A percentile compares a stretch with the other conserved stretches of the same genome.
These are phyloP conservation scores for Psilocybe subaeruginosa DNA, from an alignment of 768 basidiomycete genomes.

Conservation along the genomic window DNA sequence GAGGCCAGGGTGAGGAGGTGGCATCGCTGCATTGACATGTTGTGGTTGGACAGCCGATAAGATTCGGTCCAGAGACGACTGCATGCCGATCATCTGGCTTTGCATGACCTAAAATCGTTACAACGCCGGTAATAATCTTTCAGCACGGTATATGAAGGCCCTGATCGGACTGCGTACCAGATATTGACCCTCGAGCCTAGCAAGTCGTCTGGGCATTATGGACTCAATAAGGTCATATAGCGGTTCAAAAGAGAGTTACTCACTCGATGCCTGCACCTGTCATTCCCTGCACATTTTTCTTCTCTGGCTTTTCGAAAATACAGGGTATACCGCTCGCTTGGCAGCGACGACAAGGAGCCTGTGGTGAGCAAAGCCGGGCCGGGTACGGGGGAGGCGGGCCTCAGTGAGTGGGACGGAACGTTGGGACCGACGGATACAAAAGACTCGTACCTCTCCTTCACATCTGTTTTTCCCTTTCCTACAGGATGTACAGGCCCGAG, in stretches of 20 bases:
- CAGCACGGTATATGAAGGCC: neutral
- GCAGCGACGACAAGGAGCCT: constrained; percentile 92
- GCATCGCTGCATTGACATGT: constrained; percentile 31
- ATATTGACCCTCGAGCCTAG: constrained; percentile 86
- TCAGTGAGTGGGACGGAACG: constrained; percentile 56
- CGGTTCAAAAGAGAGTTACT: constrained; percentile 29
- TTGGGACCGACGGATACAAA: constrained; percentile 35
- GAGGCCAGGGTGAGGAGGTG: constrained; percentile 37
- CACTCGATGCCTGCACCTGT: constrained; percentile 76
- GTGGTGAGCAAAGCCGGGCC: constrained; percentile 61
- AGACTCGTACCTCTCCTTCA: constrained; percentile 76
- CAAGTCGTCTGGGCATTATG: constrained; percentile 62
- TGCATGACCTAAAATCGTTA: constrained; percentile 70
- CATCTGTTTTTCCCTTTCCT: constrained; percentile 93
- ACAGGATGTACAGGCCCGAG: constrained; percentile 86
- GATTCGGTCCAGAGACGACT: constrained; percentile 86
- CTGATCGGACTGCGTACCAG: constrained; percentile 47
- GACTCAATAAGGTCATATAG: constrained; percentile 22
- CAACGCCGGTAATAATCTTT: constrained; percentile 8
- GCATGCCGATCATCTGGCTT: constrained; percentile 95
- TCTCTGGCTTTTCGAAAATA: constrained; percentile 91
- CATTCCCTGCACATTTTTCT: constrained; percentile 68
- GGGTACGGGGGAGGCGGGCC: constrained; percentile 72
- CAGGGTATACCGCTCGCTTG: constrained; percentile 80
- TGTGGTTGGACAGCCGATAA: constrained; percentile 63